Evolutionary conservation across 2,329 filamentous ascomycete species (phyloP).

Genomic region (Penicillium sp.): DNA sequence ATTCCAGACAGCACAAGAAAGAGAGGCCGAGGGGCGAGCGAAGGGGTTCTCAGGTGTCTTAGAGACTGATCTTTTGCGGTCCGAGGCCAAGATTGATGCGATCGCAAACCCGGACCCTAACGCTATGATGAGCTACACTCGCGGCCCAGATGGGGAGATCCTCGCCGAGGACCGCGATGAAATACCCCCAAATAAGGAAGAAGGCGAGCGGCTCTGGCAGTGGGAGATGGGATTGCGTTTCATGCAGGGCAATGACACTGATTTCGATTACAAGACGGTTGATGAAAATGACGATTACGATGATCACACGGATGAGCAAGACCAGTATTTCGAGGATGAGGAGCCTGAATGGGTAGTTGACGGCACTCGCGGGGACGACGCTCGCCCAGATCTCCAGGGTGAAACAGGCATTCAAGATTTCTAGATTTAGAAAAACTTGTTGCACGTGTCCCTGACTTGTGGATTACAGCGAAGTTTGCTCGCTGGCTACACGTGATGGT

Average conservation of each 20-base stretch:
- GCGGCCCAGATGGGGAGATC: conserved; percentile 55
- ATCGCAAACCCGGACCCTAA: conserved; percentile 54
- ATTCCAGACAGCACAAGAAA: conserved; percentile 70
- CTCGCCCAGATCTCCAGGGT: conserved; percentile 41
- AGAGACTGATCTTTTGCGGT: conserved; percentile 72
- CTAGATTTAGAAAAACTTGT: conserved; percentile 37
- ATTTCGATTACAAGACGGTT: conserved; percentile 72
- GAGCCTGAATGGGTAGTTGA: conserved; percentile 64
- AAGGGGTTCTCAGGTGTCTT: conserved; percentile 78
- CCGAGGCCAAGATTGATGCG: conserved; percentile 70
- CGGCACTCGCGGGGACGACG: conserved; percentile 37
- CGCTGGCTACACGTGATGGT: not conserved
- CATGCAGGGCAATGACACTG: conserved; percentile 67
- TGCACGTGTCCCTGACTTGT: not conserved
- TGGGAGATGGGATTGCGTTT: conserved; percentile 73
- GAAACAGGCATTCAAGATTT: conserved; percentile 73
- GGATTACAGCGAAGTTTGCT: not conserved
- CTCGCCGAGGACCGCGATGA: conserved; percentile 58
- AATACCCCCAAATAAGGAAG: conserved; percentile 58
- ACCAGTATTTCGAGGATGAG: conserved; percentile 78
- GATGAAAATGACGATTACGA: conserved; percentile 73
- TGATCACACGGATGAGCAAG: conserved; percentile 62
- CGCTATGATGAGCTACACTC: conserved; percentile 50
- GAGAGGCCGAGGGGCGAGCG: conserved; percentile 66
- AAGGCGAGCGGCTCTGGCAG: conserved; percentile 67